Percentiles rank a stretch among this genome's conserved stretches.
These are phyloP conservation scores for Gonium pectorale DNA, from an alignment of 139 green algal genomes.

Conservation along the genomic window DNA sequence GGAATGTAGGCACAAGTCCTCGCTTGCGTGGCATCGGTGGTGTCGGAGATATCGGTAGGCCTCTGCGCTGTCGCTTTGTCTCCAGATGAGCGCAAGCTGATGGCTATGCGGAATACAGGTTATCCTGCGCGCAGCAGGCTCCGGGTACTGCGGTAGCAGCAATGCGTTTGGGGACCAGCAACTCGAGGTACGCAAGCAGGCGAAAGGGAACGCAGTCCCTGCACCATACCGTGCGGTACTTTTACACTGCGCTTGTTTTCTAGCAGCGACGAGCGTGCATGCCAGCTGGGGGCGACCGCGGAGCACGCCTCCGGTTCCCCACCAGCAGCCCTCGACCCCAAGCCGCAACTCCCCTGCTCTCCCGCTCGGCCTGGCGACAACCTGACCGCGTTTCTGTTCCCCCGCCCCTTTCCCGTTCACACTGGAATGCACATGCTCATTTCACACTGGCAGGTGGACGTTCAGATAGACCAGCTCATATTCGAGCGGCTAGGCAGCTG, in stretches of 20 bases:
- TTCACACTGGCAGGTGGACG: conserved; percentile 82
- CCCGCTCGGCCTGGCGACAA: too few relatives aligned
- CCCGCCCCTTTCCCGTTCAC: too few relatives aligned
- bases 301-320: too few relatives aligned
- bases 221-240: too few relatives aligned
- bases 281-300: too few relatives aligned
- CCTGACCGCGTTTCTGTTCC: too few relatives aligned
- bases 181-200: conserved; percentile 47
- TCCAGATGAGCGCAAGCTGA: not conserved
- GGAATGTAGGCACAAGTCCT: conserved; percentile 8
- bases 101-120: not conserved
- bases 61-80: not conserved
- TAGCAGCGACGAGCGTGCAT: too few relatives aligned
- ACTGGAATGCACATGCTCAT: too few relatives aligned
- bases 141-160: not conserved
- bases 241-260: too few relatives aligned
- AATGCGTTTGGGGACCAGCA: conserved; percentile 46
- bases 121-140: conserved; percentile 13
- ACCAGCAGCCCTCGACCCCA: too few relatives aligned
- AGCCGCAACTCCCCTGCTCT: too few relatives aligned
- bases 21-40: conserved; percentile 20
- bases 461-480: conserved; percentile 77
- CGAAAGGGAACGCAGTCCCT: too few relatives aligned
- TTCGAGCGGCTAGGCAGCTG: conserved; percentile 70
- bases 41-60: conserved; percentile 31